These are phyloP conservation scores for Ogataea wickerhamii DNA, from an alignment of 805 yeast species.

Conservation along the genomic window DNA sequence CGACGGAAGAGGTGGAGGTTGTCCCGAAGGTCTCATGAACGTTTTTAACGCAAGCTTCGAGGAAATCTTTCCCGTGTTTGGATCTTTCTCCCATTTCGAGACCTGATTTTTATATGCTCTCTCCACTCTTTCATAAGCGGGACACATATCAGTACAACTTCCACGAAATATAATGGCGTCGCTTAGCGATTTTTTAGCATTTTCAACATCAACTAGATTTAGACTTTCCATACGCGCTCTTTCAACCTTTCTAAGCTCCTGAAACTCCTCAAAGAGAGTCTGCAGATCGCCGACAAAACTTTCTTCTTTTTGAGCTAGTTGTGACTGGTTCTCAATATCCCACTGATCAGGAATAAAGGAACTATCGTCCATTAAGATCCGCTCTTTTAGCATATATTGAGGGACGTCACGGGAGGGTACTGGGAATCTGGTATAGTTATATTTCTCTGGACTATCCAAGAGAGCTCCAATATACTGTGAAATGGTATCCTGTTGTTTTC, in stretches of 20 bases:
- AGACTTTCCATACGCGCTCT: slow-evolving; percentile 71
- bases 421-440: slow-evolving; percentile 26
- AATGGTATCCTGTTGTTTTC: neutral
- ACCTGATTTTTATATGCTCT: slow-evolving; percentile 86
- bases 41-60: slow-evolving; percentile 73
- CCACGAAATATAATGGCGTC: slow-evolving; percentile 90
- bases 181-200: slow-evolving; percentile 71
- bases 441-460: slow-evolving; percentile 24
- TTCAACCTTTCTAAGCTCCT: slow-evolving; percentile 69
- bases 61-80: slow-evolving; percentile 54
- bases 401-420: slow-evolving; percentile 24
- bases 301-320: slow-evolving; percentile 51
- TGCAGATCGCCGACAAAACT: slow-evolving; percentile 51
- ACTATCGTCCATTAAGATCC: slow-evolving; percentile 33
- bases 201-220: slow-evolving; percentile 86
- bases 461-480: slow-evolving; percentile 29
- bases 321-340: slow-evolving; percentile 72
- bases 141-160: slow-evolving; percentile 92
- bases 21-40: slow-evolving; percentile 96
- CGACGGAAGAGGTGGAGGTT: slow-evolving; percentile 95
- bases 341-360: slow-evolving; percentile 45
- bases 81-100: slow-evolving; percentile 69
- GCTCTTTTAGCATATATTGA: slow-evolving; percentile 31
- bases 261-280: slow-evolving; percentile 71
- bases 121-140: slow-evolving; percentile 84